Evolutionary conservation across 2,329 filamentous ascomycete species (phyloP).

Genomic region (Fusarium longipes): DNA sequence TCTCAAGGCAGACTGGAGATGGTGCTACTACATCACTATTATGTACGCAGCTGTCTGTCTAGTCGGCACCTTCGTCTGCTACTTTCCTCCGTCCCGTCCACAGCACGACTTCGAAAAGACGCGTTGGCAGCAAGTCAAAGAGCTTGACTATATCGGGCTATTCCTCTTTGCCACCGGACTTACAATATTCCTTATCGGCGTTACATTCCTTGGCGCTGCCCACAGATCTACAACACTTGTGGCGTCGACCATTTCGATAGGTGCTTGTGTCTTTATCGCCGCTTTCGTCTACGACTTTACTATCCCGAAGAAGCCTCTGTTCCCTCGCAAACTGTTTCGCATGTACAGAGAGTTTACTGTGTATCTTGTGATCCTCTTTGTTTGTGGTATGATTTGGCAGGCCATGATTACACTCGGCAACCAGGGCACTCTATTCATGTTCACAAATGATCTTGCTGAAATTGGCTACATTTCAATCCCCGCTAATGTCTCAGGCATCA

Average conservation of each 20-base stretch:
- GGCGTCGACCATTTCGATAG: slow-evolving; percentile 1
- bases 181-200: not conserved
- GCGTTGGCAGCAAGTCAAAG: slow-evolving; percentile 19
- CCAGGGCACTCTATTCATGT: slow-evolving; percentile 17
- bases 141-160: slow-evolving; percentile 15
- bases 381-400: slow-evolving; percentile 20
- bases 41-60: slow-evolving; percentile 12
- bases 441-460: slow-evolving; percentile 6
- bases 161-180: slow-evolving; percentile 10
- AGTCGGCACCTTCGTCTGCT: slow-evolving; percentile 11
- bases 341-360: slow-evolving; percentile 20
- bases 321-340: slow-evolving; percentile 4
- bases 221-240: slow-evolving; percentile 9
- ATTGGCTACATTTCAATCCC: slow-evolving; percentile 12
- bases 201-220: slow-evolving; percentile 10
- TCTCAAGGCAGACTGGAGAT: slow-evolving; percentile 12
- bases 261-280: slow-evolving; percentile 8
- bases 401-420: not conserved
- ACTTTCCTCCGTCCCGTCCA: slow-evolving; percentile 11
- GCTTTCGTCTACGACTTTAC: slow-evolving; percentile 20
- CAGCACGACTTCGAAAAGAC: slow-evolving; percentile 21
- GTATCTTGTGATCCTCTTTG: slow-evolving; percentile 8
- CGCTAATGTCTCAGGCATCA: not conserved
- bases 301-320: not conserved
- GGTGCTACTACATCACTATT: slow-evolving; percentile 19